Evolutionary conservation across 768 basidiomycete species (phyloP), one percentile per base, ranked within the genome.

Genomic region (Dictyophora rubrovolvata): DNA sequence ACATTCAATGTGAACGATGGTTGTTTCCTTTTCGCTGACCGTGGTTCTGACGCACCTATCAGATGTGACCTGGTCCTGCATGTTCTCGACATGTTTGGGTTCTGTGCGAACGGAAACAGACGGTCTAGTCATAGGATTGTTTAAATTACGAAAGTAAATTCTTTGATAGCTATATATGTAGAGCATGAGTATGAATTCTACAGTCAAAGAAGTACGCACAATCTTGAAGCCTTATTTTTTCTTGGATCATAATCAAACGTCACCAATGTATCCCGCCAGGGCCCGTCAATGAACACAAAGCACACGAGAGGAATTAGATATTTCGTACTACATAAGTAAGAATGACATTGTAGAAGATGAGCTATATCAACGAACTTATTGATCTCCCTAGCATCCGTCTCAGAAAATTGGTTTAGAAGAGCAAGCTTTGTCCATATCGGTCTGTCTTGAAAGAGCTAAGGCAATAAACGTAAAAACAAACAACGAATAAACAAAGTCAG

Each of bases 231-330:
- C 2, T 78, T 77, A 61, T 89, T 79, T 65, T 79, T 79, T 46
- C 94, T 78, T 9, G 96, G 96, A 67, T 99, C 96, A 66, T 93
- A 98, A 12, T 86, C 84, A 59, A 93, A 86, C 49, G 83, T 82
- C 36, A 97, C 79, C 53, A 93, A 78, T 14, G 89, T 88, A 65
- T 97, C 94, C 46, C 92, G 79, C 86, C 89, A 98, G 2, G 94
- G 93, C 0, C 96, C 96, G 63, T 96, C 94, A 64, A 86, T 82
- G 67, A 97, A 94, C 9, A 89, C 86, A 66, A 94, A 99, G 56
- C 85, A 86, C 3, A 87, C 82, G 5, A 89, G 71, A 2, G 93
- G 87, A 17, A 95, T 78, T 16, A 93, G 76, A 6, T 83, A 71
- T 68, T 94, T 95, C 12, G 89, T 87, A 61, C 93, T 95, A 60